Evolutionary conservation across 148 eudicot genomes (phyloP), one percentile per base, ranked within the genome.

Genomic region (Chenopodium formosanum): DNA sequence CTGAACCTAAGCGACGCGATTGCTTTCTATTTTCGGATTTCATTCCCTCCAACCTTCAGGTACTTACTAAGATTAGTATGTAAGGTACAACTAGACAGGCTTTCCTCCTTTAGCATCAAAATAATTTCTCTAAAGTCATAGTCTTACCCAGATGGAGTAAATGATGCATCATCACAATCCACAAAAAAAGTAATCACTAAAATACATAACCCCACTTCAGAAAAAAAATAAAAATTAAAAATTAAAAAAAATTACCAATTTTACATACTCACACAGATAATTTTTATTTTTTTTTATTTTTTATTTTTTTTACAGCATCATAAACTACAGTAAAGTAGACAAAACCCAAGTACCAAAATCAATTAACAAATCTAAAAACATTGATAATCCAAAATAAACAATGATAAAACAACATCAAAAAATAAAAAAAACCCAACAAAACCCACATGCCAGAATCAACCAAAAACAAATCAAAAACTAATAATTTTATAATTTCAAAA

Each of bases 131-230:
- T 46, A 76, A 44, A 13, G 48, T 76, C 81, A 73, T 32, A 77
- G 7, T 68, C 70, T 73, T 78, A 81, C 71, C 84, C 58, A 81
- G 82, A 85, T 85, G 68, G 71, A 71, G 84, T 29, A 44, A 7
- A 40, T 52, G 32, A 44, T 6, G 37, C n/a, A 63, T 25, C 25
- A 16, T 37, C 40, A 29, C 22, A 63, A 83, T 34, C 22, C 17
- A 74, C 66, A 81, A 37, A 80, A 70, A 62, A 62, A 62, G 58
- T 44, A 62, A 23, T 52, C 7, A 75, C 70, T 65, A 17, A 70
- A 25, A 5, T 63, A 74, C 27, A 53, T 14, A 76, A n/a, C 9
- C 58, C 53, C 12, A 40, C 76, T 40, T 40, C 44, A 40, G 44
- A 6, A 40, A 40, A 40, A 40, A 40, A 40, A 23, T 23, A 23